Evolutionary conservation across 1,284 basidiomycete species (phyloP).

Genomic region (Melampsora larici-populina): DNA sequence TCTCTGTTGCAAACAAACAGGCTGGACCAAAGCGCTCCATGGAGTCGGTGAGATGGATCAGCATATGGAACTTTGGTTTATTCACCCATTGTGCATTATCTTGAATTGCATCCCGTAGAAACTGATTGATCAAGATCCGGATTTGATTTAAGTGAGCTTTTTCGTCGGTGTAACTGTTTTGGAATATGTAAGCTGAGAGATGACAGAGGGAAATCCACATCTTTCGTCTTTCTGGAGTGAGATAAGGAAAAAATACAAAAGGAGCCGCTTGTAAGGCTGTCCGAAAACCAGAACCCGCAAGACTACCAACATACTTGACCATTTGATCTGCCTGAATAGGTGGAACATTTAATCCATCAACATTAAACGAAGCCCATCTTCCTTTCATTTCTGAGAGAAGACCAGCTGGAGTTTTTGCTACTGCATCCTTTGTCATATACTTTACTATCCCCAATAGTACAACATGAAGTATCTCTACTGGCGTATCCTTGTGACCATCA

Average conservation of each 20-base stretch:
- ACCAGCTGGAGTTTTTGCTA: not conserved
- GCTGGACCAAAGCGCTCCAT: conserved; percentile 13
- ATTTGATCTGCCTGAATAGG: not conserved
- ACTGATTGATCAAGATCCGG: not conserved
- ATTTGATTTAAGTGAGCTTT: conserved; percentile 51
- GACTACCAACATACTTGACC: conserved; percentile 44
- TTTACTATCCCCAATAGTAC: not conserved
- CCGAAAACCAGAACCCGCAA: conserved; percentile 55
- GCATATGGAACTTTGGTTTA: too few relatives aligned
- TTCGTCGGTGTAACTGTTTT: conserved; percentile 53
- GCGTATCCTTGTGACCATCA: not conserved
- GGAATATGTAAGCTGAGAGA: conserved; percentile 55
- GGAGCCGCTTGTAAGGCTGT: conserved; percentile 54
- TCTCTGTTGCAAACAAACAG: conserved; percentile 18
- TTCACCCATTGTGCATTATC: not conserved
- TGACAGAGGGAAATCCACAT: conserved; percentile 53
- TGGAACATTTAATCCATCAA: not conserved
- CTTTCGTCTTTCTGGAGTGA: conserved; percentile 47
- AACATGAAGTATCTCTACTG: not conserved
- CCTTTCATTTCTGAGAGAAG: too few relatives aligned
- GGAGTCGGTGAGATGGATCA: not conserved
- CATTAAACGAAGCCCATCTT: too few relatives aligned
- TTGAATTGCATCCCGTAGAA: not conserved
- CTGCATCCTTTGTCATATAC: not conserved
- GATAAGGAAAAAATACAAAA: conserved; percentile 54